These are phyloP conservation scores for Stylonectria norvegica DNA, from an alignment of 2,329 filamentous ascomycete species.

Conservation along the genomic window DNA sequence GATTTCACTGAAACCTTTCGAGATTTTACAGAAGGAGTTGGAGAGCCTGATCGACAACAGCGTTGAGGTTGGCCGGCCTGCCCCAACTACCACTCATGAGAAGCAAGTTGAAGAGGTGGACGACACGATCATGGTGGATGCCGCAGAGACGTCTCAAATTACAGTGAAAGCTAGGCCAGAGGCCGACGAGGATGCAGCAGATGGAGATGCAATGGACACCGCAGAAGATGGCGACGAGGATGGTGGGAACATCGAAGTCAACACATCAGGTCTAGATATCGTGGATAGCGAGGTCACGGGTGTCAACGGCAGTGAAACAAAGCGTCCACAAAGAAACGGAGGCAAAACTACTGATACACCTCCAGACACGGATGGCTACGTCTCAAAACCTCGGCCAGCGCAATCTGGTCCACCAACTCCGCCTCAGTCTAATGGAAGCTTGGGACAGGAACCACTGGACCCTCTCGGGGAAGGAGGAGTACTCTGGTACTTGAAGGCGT, in stretches of 20 bases:
- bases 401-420: constrained; percentile 59
- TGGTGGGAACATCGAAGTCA: constrained; percentile 46
- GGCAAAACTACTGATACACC: constrained; percentile 40
- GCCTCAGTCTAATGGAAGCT: constrained; percentile 61
- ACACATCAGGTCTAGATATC: constrained; percentile 37
- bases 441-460: constrained; percentile 47
- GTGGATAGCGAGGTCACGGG: constrained; percentile 8
- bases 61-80: constrained; percentile 51
- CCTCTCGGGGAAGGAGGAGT: constrained; percentile 71
- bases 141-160: constrained; percentile 42
- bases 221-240: constrained; percentile 35
- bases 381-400: constrained; percentile 26
- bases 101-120: constrained; percentile 36
- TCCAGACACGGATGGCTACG: constrained; percentile 48
- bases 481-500: constrained; percentile 82
- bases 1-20: constrained; percentile 65
- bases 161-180: constrained; percentile 37
- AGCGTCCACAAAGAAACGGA: constrained; percentile 20
- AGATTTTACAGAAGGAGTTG: constrained; percentile 68
- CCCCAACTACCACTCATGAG: constrained; percentile 35
- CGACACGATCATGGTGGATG: constrained; percentile 53
- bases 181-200: constrained; percentile 7
- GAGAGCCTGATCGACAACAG: constrained; percentile 69
- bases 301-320: constrained; percentile 21
- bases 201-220: constrained; percentile 35